Conservation (phyloP, 2,329 filamentous ascomycete genomes). For the Aspergillus eucalypticola region DNA sequence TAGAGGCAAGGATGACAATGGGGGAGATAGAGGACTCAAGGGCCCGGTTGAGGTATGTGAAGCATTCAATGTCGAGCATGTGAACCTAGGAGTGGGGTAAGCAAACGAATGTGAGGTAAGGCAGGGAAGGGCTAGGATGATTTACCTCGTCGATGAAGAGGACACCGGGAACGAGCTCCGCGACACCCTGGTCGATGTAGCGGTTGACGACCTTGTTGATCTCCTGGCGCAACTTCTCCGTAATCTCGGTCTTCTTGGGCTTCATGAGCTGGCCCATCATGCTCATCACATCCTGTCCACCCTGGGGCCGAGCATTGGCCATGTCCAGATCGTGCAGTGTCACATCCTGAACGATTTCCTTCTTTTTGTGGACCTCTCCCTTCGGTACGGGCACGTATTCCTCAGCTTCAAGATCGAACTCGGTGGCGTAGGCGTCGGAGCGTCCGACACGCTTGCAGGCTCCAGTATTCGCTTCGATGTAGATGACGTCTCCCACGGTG, state of each 20-base stretch:
- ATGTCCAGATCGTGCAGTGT: conserved; percentile 96
- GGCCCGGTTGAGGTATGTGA: conserved; percentile 98
- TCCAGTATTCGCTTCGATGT: conserved; percentile 98
- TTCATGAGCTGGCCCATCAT: conserved; percentile 99
- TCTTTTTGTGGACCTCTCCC: conserved; percentile 99
- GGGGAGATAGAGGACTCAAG: conserved; percentile 92
- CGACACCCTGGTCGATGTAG: conserved; percentile 97
- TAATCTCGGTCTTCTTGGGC: conserved; percentile 99
- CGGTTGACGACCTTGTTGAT: conserved; percentile 99
- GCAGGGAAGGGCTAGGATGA: conserved; percentile 23
- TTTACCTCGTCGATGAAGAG: conserved; percentile 96
- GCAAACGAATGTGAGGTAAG: conserved; percentile 14
- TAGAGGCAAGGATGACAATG: conserved; percentile 96
- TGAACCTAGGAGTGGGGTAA: conserved; percentile 65
- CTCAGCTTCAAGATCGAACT: conserved; percentile 97
- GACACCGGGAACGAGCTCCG: conserved; percentile 95
- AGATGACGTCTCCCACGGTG: conserved; percentile 93
- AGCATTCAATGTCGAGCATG: conserved; percentile 99
- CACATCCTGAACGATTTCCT: conserved; percentile 98
- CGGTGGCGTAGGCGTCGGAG: conserved; percentile 94
- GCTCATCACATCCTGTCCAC: conserved; percentile 99
- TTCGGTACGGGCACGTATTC: conserved; percentile 99
- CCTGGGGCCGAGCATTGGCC: conserved; percentile 91
- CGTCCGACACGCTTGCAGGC: conserved; percentile 95
- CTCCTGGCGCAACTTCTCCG: conserved; percentile 89